Conservation (phyloP, 768 basidiomycete genomes). For the Austroboletus eburneus region DNA sequence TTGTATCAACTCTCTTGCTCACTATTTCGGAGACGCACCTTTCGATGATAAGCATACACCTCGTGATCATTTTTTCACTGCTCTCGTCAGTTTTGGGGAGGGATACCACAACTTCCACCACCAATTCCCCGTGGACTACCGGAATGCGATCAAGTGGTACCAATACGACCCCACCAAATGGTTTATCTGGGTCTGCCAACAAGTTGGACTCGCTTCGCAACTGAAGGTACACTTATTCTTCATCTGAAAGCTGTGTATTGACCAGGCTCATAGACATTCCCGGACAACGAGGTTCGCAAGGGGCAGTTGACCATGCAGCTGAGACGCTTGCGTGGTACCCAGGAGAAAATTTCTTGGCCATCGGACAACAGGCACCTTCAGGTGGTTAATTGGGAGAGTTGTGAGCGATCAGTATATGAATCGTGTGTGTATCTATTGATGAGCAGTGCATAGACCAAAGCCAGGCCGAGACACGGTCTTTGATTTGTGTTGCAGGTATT, state of each 20-base stretch:
- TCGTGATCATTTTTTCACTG: constrained; percentile 79
- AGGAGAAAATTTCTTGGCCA: constrained; percentile 75
- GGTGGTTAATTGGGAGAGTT: constrained; percentile 80
- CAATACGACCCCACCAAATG: constrained; percentile 92
- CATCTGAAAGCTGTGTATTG: neutral
- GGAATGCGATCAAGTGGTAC: constrained; percentile 86
- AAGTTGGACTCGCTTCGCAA: constrained; percentile 47
- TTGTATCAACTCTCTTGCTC: constrained; percentile 90
- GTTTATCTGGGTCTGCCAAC: constrained; percentile 53
- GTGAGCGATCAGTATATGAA: constrained; percentile 36
- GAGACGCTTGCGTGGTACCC: constrained; percentile 71
- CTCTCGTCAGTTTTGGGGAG: constrained; percentile 87
- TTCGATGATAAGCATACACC: constrained; percentile 95
- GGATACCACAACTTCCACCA: constrained; percentile 99
- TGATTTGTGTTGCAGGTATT: constrained; percentile 85
- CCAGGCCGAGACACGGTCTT: constrained; percentile 68
- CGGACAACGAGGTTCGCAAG: constrained; percentile 68
- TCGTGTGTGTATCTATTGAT: constrained; percentile 4
- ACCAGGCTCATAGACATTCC: constrained; percentile 32
- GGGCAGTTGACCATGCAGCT: constrained; percentile 89
- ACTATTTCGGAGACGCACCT: constrained; percentile 87
- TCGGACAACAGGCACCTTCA: constrained; percentile 70
- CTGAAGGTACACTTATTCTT: constrained; percentile 37
- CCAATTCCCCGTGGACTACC: constrained; percentile 91
- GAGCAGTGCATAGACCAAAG: constrained; percentile 56